Evolutionary conservation across 23 red algal genomes (phyloP), one percentile per base, ranked within the genome.

Genomic region (Cyanidium caldarium): DNA sequence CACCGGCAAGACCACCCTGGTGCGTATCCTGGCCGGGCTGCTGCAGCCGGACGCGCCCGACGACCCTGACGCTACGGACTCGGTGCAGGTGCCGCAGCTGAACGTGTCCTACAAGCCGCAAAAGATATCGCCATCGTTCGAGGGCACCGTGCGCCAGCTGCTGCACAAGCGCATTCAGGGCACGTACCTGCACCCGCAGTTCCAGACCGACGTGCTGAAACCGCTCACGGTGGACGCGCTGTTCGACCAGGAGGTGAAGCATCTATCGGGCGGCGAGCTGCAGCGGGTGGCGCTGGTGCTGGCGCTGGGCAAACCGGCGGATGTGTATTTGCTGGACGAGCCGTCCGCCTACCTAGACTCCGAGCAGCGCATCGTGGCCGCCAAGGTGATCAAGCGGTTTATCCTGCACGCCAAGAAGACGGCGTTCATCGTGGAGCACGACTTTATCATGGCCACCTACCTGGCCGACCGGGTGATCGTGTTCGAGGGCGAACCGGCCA

Each of bases 101-200:
- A 87, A 96, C 68, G 91, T 96, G 16, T 87, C 83, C 13, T 96
- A 96, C 81, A 96, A 96, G 75, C 91, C 91, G 34, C 91, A 96
- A 45, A 96, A 96, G 69, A 96, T 96, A 38, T 87, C 91, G 0
- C 91, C 91, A 15, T 72, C 72, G 28, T 96, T 96, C 85, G 91
- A 87, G 28, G 91, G 91, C 13, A 96, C 91, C 15, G 91, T 96
- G 39, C 81, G 84, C 2, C 79, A 87, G 67, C 80, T 96, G 25
- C 75, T 96, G 72, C 78, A 96, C 58, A 58, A 70, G 3, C 86
- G 84, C 40, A 85, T 96, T 34, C 75, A 75, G 38, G 80, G 86
- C 69, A 45, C 78, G 7, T 96, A 78, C 56, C 36, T 81, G 42
- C 91, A 96, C 66, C 91, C 91, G 38, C 91, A 96, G 44, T 96